Evolutionary conservation across 768 basidiomycete genomes (phyloP).

Genomic region (Imleria badia): DNA sequence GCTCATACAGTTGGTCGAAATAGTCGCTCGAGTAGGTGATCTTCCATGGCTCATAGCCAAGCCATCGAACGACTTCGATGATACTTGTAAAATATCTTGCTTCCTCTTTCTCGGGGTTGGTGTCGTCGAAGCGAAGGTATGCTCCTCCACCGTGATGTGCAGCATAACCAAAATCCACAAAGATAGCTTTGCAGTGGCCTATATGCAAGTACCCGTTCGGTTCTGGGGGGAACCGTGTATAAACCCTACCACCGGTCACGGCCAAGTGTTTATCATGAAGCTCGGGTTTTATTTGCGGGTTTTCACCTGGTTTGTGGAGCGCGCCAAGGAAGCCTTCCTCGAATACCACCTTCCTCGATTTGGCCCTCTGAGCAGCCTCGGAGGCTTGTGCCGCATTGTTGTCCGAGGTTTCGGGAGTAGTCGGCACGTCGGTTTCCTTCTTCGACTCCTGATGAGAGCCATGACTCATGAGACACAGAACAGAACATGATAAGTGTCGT

Average conservation of each 20-base stretch:
- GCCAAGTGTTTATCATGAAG: constrained; percentile 82
- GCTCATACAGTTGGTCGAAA: constrained; percentile 81
- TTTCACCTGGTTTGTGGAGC: constrained; percentile 92
- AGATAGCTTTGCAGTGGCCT: constrained; percentile 98
- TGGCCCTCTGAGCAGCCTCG: constrained; percentile 35
- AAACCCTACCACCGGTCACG: constrained; percentile 77
- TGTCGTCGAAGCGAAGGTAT: constrained; percentile 96
- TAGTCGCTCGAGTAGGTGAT: constrained; percentile 99
- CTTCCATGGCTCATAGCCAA: constrained; percentile 97
- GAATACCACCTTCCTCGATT: constrained; percentile 67
- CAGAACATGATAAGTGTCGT: constrained; percentile 1
- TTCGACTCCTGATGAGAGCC: constrained; percentile 44
- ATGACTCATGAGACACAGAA: background rate
- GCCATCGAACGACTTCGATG: constrained; percentile 92
- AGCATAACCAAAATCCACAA: constrained; percentile 98
- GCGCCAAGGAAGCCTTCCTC: constrained; percentile 92
- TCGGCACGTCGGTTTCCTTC: constrained; percentile 36
- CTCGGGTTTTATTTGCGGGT: constrained; percentile 77
- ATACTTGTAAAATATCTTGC: constrained; percentile 95
- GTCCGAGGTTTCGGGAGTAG: constrained; percentile 2
- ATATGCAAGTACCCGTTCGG: constrained; percentile 96
- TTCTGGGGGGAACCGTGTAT: constrained; percentile 98
- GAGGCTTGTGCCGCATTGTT: constrained; percentile 32
- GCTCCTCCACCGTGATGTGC: constrained; percentile 90
- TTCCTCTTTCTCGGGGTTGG: constrained; percentile 98